Percentiles rank a stretch among this genome's conserved stretches.
Conservation (phyloP, 1,284 basidiomycete species). For the Naganishia sp. region DNA sequence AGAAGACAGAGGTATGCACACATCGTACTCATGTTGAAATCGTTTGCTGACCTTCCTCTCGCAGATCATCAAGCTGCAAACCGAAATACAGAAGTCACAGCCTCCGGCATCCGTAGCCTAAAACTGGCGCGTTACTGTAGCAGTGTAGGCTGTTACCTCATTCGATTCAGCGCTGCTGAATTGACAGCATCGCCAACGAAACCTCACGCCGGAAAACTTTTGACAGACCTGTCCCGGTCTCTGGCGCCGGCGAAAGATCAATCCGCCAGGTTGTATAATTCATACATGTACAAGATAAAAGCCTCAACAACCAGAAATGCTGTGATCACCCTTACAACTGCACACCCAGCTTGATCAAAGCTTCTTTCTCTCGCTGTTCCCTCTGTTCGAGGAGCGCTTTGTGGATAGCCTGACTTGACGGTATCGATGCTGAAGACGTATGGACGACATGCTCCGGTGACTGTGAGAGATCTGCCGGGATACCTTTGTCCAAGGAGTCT, state of each 20-base stretch:
- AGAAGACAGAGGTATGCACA: slow-evolving; percentile 70
- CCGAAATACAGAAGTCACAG: slow-evolving; percentile 21
- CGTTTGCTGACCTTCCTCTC: neutral
- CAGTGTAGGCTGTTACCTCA: too few relatives aligned
- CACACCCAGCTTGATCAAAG: slow-evolving; percentile 26
- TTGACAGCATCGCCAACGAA: too few relatives aligned
- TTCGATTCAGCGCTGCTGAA: too few relatives aligned
- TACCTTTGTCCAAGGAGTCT: slow-evolving; percentile 13
- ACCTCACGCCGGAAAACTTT: too few relatives aligned
- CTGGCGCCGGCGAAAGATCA: too few relatives aligned
- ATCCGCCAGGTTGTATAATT: slow-evolving; percentile 8
- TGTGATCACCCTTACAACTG: neutral
- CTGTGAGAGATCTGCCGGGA: slow-evolving; percentile 17
- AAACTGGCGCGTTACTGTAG: neutral
- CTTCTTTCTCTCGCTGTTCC: slow-evolving; percentile 27
- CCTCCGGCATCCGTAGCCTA: slow-evolving; percentile 1
- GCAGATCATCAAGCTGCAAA: slow-evolving; percentile 28
- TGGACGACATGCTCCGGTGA: slow-evolving; percentile 17
- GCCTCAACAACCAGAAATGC: neutral
- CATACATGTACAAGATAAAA: slow-evolving; percentile 17
- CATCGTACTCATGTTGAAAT: neutral
- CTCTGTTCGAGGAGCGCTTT: slow-evolving; percentile 25
- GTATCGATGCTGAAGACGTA: slow-evolving; percentile 19
- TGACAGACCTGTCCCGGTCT: too few relatives aligned
- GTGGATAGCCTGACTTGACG: slow-evolving; percentile 8